A percentile compares a stretch with the other conserved stretches of the same genome.
These are phyloP conservation scores for Colletotrichum sp. DNA, from an alignment of 2,329 filamentous ascomycete species.

Conservation along the genomic window DNA sequence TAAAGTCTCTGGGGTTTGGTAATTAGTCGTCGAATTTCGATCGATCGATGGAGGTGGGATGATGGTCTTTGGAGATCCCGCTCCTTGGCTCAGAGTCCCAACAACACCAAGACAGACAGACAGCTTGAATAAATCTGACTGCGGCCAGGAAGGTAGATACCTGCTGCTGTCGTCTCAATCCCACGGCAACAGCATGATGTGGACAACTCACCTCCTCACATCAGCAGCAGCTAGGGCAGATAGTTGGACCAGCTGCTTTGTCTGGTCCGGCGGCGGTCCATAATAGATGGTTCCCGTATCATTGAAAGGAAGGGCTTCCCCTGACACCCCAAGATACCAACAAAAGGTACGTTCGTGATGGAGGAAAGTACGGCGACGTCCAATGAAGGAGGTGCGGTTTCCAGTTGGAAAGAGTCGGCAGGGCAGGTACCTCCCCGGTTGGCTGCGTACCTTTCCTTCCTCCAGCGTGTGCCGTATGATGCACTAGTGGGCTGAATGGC, in stretches of 20 bases:
- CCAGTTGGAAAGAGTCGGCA: neutral
- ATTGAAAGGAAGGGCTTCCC: slow-evolving; percentile 9
- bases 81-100: neutral
- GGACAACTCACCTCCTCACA: slow-evolving; percentile 1
- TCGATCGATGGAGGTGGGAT: slow-evolving; percentile 16
- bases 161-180: neutral
- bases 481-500: slow-evolving; percentile 18
- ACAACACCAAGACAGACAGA: neutral
- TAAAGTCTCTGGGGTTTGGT: neutral
- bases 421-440: neutral
- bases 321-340: neutral
- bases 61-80: neutral
- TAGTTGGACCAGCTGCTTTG: neutral
- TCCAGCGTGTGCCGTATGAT: slow-evolving; percentile 12
- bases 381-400: neutral
- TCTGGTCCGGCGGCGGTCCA: neutral
- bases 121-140: neutral
- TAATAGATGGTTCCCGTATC: neutral
- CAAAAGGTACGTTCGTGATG: neutral
- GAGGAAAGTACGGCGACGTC: neutral
- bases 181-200: neutral
- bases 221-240: neutral
- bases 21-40: neutral
- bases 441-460: neutral
- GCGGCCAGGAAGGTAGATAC: neutral